Percentiles rank a stretch among this genome's conserved stretches.
Evolutionary conservation across 305 asterid genomes (phyloP).

Genomic region (Fraxinus nigra): DNA sequence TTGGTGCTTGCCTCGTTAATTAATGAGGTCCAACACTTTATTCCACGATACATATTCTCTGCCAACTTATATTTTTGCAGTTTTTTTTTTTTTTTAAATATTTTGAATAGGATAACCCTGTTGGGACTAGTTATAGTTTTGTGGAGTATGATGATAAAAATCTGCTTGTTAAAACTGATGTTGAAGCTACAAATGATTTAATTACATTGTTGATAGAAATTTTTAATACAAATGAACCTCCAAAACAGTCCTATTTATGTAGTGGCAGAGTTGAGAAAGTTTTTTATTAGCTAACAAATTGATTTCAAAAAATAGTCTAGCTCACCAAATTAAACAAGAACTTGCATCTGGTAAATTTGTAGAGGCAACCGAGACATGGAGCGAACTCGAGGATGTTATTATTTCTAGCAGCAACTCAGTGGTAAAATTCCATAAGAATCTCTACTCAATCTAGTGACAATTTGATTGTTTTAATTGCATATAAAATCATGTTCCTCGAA

Average conservation of each 20-base stretch:
- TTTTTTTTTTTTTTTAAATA: conserved; percentile 23
- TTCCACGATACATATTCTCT: too few species aligned
- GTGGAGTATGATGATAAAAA: too few species aligned
- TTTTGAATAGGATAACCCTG: too few species aligned
- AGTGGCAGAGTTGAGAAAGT: conserved; percentile 58
- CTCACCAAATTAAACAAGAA: conserved; percentile 53
- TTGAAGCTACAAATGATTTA: too few species aligned
- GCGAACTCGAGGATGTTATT: conserved; percentile 51
- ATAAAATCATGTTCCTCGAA: not conserved
- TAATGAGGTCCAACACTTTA: too few species aligned
- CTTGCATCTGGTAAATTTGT: conserved; percentile 48
- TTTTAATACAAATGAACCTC: conserved; percentile 30
- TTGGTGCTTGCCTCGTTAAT: too few species aligned
- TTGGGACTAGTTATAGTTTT: too few species aligned
- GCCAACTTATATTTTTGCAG: too few species aligned
- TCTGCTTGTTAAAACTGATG: too few species aligned
- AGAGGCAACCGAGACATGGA: conserved; percentile 77
- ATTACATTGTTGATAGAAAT: too few species aligned
- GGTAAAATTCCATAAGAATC: conserved; percentile 33
- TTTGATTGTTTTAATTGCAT: not conserved
- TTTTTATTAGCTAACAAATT: conserved; percentile 21
- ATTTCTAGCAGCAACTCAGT: conserved; percentile 54
- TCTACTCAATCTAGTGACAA: not conserved
- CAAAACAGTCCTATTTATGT: conserved; percentile 76
- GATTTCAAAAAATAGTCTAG: conserved; percentile 51